Conservation (phyloP, 768 basidiomycete genomes). For the Boletellus emodensis region DNA sequence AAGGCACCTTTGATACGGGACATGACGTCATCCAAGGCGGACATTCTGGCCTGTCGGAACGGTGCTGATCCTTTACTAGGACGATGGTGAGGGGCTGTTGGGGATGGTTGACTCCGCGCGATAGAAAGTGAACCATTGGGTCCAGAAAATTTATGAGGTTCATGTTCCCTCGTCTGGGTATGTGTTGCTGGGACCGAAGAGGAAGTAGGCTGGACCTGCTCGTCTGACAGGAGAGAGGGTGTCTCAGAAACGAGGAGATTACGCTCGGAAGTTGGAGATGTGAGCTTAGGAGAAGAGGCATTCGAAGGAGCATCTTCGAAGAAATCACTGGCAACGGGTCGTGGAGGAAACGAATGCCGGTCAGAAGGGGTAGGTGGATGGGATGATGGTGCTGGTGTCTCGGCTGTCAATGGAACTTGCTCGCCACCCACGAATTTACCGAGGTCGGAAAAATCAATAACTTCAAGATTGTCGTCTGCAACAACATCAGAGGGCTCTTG, state of each 20-base stretch:
- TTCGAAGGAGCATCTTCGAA: constrained; percentile 49
- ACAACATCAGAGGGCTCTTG: constrained; percentile 38
- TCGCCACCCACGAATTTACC: constrained; percentile 59
- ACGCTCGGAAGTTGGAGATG: constrained; percentile 17
- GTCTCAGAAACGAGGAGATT: constrained; percentile 14
- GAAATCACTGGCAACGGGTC: constrained; percentile 68
- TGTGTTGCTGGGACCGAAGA: background rate
- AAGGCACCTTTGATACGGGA: constrained; percentile 82
- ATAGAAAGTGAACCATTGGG: constrained; percentile 16
- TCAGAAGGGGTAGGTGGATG: constrained; percentile 18
- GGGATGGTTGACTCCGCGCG: constrained; percentile 15
- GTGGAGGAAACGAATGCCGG: constrained; percentile 30
- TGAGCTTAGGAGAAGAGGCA: constrained; percentile 37
- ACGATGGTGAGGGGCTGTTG: constrained; percentile 20
- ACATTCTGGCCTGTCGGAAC: constrained; percentile 56
- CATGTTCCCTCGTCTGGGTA: constrained; percentile 15
- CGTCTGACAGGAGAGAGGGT: constrained; percentile 3
- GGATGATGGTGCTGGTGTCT: constrained; percentile 15
- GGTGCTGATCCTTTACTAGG: constrained; percentile 20
- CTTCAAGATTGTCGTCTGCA: constrained; percentile 62
- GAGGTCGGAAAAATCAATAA: constrained; percentile 79
- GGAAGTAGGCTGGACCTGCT: constrained; percentile 6
- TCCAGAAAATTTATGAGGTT: constrained; percentile 16
- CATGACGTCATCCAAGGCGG: constrained; percentile 77
- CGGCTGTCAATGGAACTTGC: constrained; percentile 5